Base-by-base conservation (phyloP, 106 monocot genomes). In the Chionographis japonica region DNA sequence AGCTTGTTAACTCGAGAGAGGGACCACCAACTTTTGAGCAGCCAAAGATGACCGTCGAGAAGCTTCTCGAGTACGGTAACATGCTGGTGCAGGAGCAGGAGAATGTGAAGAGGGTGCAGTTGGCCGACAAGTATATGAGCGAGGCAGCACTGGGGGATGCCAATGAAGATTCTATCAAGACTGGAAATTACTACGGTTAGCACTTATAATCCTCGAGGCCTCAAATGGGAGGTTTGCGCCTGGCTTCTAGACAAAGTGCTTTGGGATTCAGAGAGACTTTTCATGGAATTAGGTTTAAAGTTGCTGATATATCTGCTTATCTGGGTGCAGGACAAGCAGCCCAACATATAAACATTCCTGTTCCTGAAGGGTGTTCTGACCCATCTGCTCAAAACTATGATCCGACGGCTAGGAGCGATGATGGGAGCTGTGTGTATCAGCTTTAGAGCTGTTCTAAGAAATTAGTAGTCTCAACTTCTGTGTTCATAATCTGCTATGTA, bases 31-130 rank as follows among this genome's bases (percentile, higher is more conserved):
- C 42, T 8, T 97, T 97, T 51, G 80, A 87, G 17, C 89, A 97
- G 83, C 97, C 97, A 0, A 76, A 72, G 72, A 97, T 97, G 92
- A 97, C 83, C 11, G 4, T 92, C 18, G 83, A 83, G 12, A 97
- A 87, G 86, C 92, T 97, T 6, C 51, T 97, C 57, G 89, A 89
- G 76, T 97, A 97, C 39, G 97, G 97, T 1, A 69, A 84, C 81
- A 85, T 97, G 97, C 75, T 97, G 55, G 97, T 97, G 54, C 58
- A 85, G 76, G 97, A 97, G 67, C 97, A 97, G 78, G 97, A 97
- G 73, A 97, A 97, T 35, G 97, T 97, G 42, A 97, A 97, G 89
- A 85, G 97, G 73, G 97, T 92, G 75, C 97, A 97, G 65, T 65
- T 97, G 68, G 92, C 97, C 39, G 97, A 97, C 74, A 89, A 84